Conservation (phyloP, 2,329 filamentous ascomycete species). For the Pseudocercospora fijiensis region DNA sequence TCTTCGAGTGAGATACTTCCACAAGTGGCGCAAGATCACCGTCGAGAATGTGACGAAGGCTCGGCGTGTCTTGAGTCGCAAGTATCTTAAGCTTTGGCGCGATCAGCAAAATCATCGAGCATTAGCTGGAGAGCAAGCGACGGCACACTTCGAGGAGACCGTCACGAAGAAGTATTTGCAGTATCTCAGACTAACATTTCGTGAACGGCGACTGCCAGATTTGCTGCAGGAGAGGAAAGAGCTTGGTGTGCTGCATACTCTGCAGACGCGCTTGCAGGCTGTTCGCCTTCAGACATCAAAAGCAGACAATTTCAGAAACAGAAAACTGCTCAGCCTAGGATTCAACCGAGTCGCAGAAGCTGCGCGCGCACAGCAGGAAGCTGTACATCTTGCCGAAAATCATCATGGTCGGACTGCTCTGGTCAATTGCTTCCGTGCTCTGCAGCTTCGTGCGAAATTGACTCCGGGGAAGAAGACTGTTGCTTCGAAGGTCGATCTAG, state of each 20-base stretch:
- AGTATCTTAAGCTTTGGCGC: constrained; percentile 57
- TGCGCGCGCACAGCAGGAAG: constrained; percentile 1
- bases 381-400: constrained; percentile 8
- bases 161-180: constrained; percentile 33
- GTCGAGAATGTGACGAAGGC: constrained; percentile 58
- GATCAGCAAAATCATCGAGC: constrained; percentile 39
- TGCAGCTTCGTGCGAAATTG: constrained; percentile 45
- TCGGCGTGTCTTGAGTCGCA: constrained; percentile 53
- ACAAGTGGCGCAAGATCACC: constrained; percentile 67
- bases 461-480: constrained; percentile 46
- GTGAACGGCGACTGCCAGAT: constrained; percentile 32
- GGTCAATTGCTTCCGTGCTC: constrained; percentile 30
- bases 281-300: constrained; percentile 13
- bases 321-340: not conserved
- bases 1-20: constrained; percentile 69
- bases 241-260: constrained; percentile 10
- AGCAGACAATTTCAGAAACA: constrained; percentile 15
- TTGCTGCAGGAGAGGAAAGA: constrained; percentile 15
- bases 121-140: constrained; percentile 28
- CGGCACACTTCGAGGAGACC: constrained; percentile 28
- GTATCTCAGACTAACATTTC: constrained; percentile 29
- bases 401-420: constrained; percentile 8
- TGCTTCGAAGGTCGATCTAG: constrained; percentile 46
- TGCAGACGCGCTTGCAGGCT: constrained; percentile 13
- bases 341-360: constrained; percentile 1